Evolutionary conservation across 768 basidiomycete genomes (phyloP), one percentile per base, ranked within the genome.

Genomic region (Tremella mesenterica): DNA sequence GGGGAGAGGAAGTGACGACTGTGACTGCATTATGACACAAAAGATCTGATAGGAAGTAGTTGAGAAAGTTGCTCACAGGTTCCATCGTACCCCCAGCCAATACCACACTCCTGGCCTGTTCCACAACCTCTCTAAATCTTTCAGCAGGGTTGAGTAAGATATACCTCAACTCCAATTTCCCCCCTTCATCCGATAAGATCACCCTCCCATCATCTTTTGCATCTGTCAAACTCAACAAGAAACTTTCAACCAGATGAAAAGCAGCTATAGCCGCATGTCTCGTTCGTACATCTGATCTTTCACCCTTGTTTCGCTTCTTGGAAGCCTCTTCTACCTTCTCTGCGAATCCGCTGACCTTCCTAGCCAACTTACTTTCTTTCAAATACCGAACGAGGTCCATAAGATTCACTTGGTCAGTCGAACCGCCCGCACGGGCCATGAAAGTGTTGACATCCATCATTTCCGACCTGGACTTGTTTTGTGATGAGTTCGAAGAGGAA

Each of bases 31-130:
- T 14, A 5, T 41, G 18, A 1, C 0, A 14, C 10, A 75, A n/a
- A n/a, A n/a, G n/a, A n/a, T n/a, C n/a, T n/a, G n/a, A n/a, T n/a
- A n/a, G n/a, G n/a, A n/a, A n/a, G n/a, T n/a, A n/a, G n/a, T n/a
- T n/a, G n/a, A n/a, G n/a, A n/a, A n/a, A n/a, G n/a, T n/a, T n/a
- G n/a, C 78, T 48, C 50, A 95, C 89, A n/a, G 93, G 93, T 6
- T 90, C 89, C 95, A 99, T 96, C 0, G 93, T 99, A 4, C 93
- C 93, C 8, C 93, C 93, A 7, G 95, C 93, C 33, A 99, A 77
- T 26, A 97, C 75, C n/a, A 97, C 83, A 2, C 86, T 80, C 31
- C 88, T 77, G 1, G 91, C 88, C 23, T 79, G 77, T 18, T 89
- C 83, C 0, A 88, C 81, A 5, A 96, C 80, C n/a, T 88, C 85